Conservation (phyloP, 139 green algal genomes). For the Pleodorina starrii region DNA sequence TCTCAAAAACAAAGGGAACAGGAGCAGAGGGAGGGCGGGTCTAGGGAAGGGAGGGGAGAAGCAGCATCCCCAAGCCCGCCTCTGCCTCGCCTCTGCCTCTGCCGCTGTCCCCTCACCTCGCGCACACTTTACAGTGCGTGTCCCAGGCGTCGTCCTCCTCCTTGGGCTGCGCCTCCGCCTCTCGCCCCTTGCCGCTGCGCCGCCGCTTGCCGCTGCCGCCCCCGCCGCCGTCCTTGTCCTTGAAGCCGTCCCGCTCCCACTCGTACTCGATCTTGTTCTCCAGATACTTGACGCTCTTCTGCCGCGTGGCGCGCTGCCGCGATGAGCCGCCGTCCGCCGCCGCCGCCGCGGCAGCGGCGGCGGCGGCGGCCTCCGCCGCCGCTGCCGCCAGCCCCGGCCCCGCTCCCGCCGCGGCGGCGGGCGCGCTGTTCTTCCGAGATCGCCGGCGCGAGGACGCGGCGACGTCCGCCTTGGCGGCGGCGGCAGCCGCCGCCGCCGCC, state of each 20-base stretch:
- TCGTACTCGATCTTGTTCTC: slow-evolving; percentile 39
- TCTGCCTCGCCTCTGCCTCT: not conserved
- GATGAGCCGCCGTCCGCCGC: not conserved
- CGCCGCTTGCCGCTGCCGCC: not conserved
- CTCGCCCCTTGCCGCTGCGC: not conserved
- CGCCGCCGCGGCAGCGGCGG: not conserved
- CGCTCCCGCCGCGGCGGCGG: not conserved
- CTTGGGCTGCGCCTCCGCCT: not conserved
- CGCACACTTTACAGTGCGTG: slow-evolving; percentile 50
- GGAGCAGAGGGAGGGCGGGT: not conserved
- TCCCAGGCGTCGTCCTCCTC: slow-evolving; percentile 49
- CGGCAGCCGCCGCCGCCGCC: not conserved
- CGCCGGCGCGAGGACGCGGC: not conserved
- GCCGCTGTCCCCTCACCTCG: not conserved
- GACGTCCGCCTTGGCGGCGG: not conserved
- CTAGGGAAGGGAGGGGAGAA: not conserved
- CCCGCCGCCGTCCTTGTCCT: not conserved
- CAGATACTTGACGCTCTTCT: slow-evolving; percentile 28
- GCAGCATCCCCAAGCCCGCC: not conserved
- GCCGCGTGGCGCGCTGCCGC: not conserved
- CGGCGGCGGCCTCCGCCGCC: not conserved
- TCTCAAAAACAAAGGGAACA: too few relatives aligned
- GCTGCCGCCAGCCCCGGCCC: not conserved
- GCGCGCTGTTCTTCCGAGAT: not conserved
- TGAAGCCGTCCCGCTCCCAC: slow-evolving; percentile 19